These are phyloP conservation scores for Coemansia sp. DNA, from an alignment of 192 early-diverging fungal genomes.

Conservation along the genomic window DNA sequence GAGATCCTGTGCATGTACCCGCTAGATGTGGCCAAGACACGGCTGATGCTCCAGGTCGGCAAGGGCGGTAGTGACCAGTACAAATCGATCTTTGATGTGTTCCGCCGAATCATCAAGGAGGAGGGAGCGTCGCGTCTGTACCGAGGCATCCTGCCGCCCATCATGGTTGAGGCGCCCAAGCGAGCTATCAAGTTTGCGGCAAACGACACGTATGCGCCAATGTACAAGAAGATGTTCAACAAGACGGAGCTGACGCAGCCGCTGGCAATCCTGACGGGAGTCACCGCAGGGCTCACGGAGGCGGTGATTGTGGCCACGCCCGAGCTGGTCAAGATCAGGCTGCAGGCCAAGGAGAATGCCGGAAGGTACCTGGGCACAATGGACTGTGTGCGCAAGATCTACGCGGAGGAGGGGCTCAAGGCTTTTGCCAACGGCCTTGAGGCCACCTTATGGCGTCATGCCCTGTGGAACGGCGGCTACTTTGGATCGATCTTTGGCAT, in stretches of 20 bases:
- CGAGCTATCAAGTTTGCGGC: constrained; percentile 96
- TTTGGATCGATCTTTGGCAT: constrained; percentile 82
- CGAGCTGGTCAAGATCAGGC: constrained; percentile 94
- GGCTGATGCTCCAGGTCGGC: constrained; percentile 84
- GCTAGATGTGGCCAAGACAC: constrained; percentile 93
- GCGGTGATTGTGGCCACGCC: constrained; percentile 87
- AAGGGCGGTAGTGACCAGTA: constrained; percentile 59
- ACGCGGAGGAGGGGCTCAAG: constrained; percentile 74
- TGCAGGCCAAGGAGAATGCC: constrained; percentile 89
- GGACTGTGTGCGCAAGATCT: constrained; percentile 81
- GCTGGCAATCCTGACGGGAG: constrained; percentile 83
- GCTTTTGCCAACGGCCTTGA: constrained; percentile 92
- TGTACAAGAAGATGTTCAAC: constrained; percentile 73
- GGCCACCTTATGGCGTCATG: constrained; percentile 93
- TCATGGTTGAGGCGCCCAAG: constrained; percentile 97
- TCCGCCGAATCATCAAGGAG: constrained; percentile 67
- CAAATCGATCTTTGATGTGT: constrained; percentile 67
- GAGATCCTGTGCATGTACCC: constrained; percentile 97
- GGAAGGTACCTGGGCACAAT: constrained; percentile 82
- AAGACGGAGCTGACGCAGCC: constrained; percentile 73
- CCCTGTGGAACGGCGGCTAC: constrained; percentile 96
- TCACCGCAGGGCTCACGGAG: constrained; percentile 91
- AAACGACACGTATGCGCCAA: constrained; percentile 81
- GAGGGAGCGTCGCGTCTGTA: constrained; percentile 76
- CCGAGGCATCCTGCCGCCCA: constrained; percentile 94